Evolutionary conservation across 2,329 filamentous ascomycete genomes (phyloP).

Genomic region (Xylaria sp.): DNA sequence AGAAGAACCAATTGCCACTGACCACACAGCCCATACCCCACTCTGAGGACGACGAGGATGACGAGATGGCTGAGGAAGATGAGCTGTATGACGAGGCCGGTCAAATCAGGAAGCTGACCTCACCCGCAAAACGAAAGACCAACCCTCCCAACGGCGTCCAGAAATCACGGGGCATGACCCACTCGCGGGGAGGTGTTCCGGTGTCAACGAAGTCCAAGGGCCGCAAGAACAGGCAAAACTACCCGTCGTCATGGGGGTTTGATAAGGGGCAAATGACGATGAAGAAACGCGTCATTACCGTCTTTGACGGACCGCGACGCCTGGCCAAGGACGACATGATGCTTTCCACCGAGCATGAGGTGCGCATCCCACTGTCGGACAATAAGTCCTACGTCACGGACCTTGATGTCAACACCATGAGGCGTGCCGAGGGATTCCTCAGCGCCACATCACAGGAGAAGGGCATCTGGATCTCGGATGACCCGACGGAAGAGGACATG

Average conservation of each 20-base stretch:
- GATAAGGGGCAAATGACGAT: constrained; percentile 94
- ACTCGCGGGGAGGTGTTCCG: constrained; percentile 78
- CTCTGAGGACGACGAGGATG: constrained; percentile 63
- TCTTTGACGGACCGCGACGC: constrained; percentile 87
- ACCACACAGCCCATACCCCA: constrained; percentile 54
- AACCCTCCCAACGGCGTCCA: constrained; percentile 68
- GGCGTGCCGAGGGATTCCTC: constrained; percentile 86
- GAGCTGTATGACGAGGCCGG: constrained; percentile 70
- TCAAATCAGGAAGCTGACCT: constrained; percentile 62
- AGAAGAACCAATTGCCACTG: constrained; percentile 70
- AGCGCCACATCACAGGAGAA: constrained; percentile 86
- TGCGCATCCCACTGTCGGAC: constrained; percentile 82
- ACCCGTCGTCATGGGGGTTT: constrained; percentile 93
- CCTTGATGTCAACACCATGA: constrained; percentile 89
- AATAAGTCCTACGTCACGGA: constrained; percentile 88
- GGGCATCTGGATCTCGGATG: constrained; percentile 82
- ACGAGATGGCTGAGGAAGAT: constrained; percentile 68
- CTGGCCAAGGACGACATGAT: constrained; percentile 99
- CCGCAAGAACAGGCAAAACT: constrained; percentile 92
- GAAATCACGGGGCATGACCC: constrained; percentile 79
- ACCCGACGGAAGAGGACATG: constrained; percentile 71
- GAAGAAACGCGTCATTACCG: constrained; percentile 95
- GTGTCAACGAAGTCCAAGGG: constrained; percentile 68
- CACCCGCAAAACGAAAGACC: constrained; percentile 67
- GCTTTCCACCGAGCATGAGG: constrained; percentile 94